Percentiles rank a stretch among this genome's conserved stretches.
Conservation (phyloP, 2,329 filamentous ascomycete genomes). For the Davidsoniella australis region DNA sequence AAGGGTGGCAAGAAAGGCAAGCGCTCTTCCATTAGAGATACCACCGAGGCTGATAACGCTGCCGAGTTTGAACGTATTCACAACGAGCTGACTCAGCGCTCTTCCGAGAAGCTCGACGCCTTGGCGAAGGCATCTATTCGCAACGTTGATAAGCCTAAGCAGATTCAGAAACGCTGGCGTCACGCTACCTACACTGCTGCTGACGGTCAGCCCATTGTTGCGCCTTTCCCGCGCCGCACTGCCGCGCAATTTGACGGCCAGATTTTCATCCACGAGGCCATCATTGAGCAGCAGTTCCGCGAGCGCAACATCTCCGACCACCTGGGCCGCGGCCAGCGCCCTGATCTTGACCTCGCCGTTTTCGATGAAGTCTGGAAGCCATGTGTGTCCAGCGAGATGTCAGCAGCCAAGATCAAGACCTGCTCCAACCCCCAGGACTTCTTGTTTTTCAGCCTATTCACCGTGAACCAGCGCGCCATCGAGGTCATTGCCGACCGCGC, state of each 20-base stretch:
- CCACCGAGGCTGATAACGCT: neutral
- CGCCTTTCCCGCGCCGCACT: slow-evolving; percentile 23
- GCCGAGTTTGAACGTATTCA: neutral
- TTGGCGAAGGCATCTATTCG: slow-evolving; percentile 12
- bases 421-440: slow-evolving; percentile 30
- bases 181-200: slow-evolving; percentile 10
- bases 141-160: slow-evolving; percentile 5
- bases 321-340: slow-evolving; percentile 25
- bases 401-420: slow-evolving; percentile 11
- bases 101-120: slow-evolving; percentile 5
- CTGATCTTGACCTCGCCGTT: slow-evolving; percentile 18
- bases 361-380: slow-evolving; percentile 28
- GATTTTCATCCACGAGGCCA: slow-evolving; percentile 25
- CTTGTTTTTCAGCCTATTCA: slow-evolving; percentile 36
- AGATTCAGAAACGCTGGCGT: slow-evolving; percentile 10
- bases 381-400: slow-evolving; percentile 21
- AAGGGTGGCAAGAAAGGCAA: neutral
- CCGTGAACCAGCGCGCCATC: slow-evolving; percentile 18
- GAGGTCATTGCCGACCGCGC: slow-evolving; percentile 10
- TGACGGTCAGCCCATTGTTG: slow-evolving; percentile 17
- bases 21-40: neutral
- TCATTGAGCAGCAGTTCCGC: slow-evolving; percentile 32
- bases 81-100: slow-evolving; percentile 3
- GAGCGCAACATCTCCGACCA: slow-evolving; percentile 25
- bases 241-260: slow-evolving; percentile 26